Conservation (phyloP, 2,329 filamentous ascomycete genomes). For the Davidsoniella eucalypti region DNA sequence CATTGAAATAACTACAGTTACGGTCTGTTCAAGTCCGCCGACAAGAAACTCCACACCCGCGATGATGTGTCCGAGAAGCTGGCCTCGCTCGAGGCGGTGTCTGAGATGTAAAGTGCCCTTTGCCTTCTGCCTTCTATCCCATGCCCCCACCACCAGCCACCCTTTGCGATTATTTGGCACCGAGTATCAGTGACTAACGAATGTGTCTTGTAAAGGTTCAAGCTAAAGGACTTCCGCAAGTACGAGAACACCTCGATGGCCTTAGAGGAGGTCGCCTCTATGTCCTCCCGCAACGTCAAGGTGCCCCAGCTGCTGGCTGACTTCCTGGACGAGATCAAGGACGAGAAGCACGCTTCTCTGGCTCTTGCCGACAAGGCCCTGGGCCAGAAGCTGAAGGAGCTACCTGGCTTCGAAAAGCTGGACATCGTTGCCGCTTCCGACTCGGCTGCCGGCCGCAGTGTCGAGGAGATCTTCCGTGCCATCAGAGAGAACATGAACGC, state of each 20-base stretch:
- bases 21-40: slow-evolving; percentile 93
- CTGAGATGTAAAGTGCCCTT: slow-evolving; percentile 53
- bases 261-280: slow-evolving; percentile 72
- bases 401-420: slow-evolving; percentile 73
- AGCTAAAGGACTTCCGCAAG: slow-evolving; percentile 93
- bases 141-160: background rate
- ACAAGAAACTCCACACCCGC: slow-evolving; percentile 93
- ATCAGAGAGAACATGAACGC: slow-evolving; percentile 83
- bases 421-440: slow-evolving; percentile 67
- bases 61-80: slow-evolving; percentile 63
- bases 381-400: slow-evolving; percentile 77
- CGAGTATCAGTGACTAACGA: slow-evolving; percentile 10
- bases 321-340: slow-evolving; percentile 78
- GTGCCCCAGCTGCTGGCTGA: slow-evolving; percentile 72
- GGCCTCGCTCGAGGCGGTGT: slow-evolving; percentile 66
- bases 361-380: slow-evolving; percentile 90
- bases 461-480: slow-evolving; percentile 76
- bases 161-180: background rate
- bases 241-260: slow-evolving; percentile 87
- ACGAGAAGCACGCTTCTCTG: slow-evolving; percentile 92
- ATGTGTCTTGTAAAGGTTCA: slow-evolving; percentile 41
- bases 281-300: slow-evolving; percentile 66
- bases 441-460: slow-evolving; percentile 43
- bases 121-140: slow-evolving; percentile 16
- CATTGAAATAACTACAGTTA: slow-evolving; percentile 42